phyloP scores from a whole-genome alignment of 2,329 filamentous ascomycete genomes.

The Colletotrichum karsti region DNA sequence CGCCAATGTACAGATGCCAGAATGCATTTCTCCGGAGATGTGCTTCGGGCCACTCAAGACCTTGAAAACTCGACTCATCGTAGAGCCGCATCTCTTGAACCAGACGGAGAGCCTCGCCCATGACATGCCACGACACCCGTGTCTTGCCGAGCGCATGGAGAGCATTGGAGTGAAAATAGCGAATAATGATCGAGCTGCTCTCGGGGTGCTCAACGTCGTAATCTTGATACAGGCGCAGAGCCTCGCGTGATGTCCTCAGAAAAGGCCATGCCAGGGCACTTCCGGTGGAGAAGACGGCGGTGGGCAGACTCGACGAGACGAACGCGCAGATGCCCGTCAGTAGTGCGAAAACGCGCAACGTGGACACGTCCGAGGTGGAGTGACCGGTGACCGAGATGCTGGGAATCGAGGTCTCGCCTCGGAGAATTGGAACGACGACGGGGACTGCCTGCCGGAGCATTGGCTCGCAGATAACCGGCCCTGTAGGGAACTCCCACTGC shows the following conservation, averaged over 20 bases:
- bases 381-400: not conserved
- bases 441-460: not conserved
- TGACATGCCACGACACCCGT: conserved; percentile 53
- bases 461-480: conserved; percentile 12
- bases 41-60: conserved; percentile 43
- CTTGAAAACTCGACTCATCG: conserved; percentile 46
- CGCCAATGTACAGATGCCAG: conserved; percentile 50
- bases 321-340: conserved; percentile 54
- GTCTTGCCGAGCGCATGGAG: conserved; percentile 52
- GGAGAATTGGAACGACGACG: not conserved
- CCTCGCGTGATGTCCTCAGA: conserved; percentile 47
- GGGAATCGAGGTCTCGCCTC: not conserved
- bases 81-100: conserved; percentile 52
- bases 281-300: conserved; percentile 47
- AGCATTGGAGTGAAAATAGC: conserved; percentile 55
- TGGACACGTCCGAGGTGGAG: not conserved
- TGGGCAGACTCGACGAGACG: conserved; percentile 50
- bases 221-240: conserved; percentile 48
- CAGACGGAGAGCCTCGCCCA: conserved; percentile 51
- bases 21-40: conserved; percentile 45
- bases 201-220: conserved; percentile 50
- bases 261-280: conserved; percentile 46
- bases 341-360: conserved; percentile 42
- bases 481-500: conserved; percentile 10
- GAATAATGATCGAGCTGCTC: conserved; percentile 51